These are phyloP conservation scores for Teratosphaeria zuluensis DNA, from an alignment of 2,329 filamentous ascomycete species.

Conservation along the genomic window DNA sequence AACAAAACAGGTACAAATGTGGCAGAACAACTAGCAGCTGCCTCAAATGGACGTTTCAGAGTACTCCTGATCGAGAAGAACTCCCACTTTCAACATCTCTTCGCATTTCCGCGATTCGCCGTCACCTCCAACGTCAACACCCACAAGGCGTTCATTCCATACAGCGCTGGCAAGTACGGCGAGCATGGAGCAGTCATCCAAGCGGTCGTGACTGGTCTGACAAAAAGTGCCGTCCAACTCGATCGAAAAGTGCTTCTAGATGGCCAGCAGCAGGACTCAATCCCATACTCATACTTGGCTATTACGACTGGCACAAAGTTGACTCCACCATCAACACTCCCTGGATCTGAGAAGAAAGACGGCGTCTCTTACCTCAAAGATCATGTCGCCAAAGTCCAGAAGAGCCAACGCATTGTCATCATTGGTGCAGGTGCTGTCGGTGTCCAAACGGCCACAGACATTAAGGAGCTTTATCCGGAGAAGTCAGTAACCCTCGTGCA, in stretches of 20 bases:
- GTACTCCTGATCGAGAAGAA: conserved; percentile 4
- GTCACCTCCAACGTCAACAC: conserved; percentile 1
- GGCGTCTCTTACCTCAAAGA: conserved; percentile 2
- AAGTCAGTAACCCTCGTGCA: conserved; percentile 51
- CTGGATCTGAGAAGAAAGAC: conserved; percentile 2
- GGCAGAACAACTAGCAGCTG: background rate
- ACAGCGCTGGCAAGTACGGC: background rate
- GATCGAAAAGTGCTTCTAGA: conserved; percentile 3
- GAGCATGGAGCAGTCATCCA: conserved; percentile 1
- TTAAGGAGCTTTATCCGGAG: conserved; percentile 45
- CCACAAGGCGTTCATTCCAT: conserved; percentile 6
- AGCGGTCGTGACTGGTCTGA: conserved; percentile 1
- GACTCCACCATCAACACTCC: conserved; percentile 1
- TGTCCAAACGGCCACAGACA: conserved; percentile 52
- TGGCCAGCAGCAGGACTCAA: background rate
- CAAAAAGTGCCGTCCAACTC: background rate
- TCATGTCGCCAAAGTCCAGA: background rate
- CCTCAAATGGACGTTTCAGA: conserved; percentile 1
- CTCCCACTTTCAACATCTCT: conserved; percentile 4
- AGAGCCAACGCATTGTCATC: conserved; percentile 5
- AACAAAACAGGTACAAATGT: background rate
- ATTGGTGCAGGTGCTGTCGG: conserved; percentile 52
- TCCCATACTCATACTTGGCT: conserved; percentile 3
- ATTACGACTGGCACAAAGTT: conserved; percentile 5
- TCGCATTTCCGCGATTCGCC: conserved; percentile 3